phyloP scores from a whole-genome alignment of 2,329 filamentous ascomycete genomes.

The Pezicula radicicola region DNA sequence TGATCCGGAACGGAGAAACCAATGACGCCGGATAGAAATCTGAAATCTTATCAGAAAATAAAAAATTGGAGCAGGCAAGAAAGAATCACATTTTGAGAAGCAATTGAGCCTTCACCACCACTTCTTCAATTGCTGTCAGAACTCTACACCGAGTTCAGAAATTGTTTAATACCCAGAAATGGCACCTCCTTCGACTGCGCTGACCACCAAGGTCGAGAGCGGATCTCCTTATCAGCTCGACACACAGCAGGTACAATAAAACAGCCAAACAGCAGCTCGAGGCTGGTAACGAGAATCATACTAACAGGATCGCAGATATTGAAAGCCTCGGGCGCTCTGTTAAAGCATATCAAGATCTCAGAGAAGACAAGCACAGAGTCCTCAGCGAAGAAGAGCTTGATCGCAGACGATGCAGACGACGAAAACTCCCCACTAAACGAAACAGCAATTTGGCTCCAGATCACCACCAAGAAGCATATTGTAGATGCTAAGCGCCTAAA shows the following conservation, averaged over 20 bases:
- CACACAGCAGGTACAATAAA: constrained; percentile 24
- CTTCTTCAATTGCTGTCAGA: neutral
- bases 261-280: neutral
- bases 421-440: constrained; percentile 39
- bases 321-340: constrained; percentile 60
- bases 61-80: neutral
- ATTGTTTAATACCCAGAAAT: constrained; percentile 13
- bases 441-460: constrained; percentile 57
- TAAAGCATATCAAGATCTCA: constrained; percentile 58
- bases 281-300: neutral
- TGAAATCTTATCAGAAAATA: neutral
- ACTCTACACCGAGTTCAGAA: neutral
- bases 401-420: constrained; percentile 43
- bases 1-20: no score
- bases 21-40: neutral
- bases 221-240: constrained; percentile 30
- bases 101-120: neutral
- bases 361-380: constrained; percentile 39
- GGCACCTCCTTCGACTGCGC: constrained; percentile 22
- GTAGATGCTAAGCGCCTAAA: constrained; percentile 75
- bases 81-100: neutral
- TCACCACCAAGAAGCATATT: constrained; percentile 65
- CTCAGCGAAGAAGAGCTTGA: constrained; percentile 53
- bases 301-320: constrained; percentile 41
- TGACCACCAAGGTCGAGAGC: constrained; percentile 29